Evolutionary conservation across 1,139 yeast species (phyloP).

Genomic region (Candida glucosophila): DNA sequence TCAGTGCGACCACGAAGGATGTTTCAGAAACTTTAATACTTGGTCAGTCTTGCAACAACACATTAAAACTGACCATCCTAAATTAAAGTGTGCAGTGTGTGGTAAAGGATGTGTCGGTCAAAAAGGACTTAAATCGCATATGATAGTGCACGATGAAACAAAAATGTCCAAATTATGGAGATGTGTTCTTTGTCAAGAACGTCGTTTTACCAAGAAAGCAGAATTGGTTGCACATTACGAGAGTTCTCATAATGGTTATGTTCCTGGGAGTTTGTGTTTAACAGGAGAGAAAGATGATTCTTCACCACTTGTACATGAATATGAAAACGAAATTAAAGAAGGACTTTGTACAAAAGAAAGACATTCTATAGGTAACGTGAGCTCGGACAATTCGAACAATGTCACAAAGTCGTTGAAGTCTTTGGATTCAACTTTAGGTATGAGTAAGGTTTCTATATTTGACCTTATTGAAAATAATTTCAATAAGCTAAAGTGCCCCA

Average conservation of each 20-base stretch:
- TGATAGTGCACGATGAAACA: conserved; percentile 47
- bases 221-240: conserved; percentile 37
- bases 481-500: conserved; percentile 37
- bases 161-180: conserved; percentile 52
- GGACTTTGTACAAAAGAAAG: no score
- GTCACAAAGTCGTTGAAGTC: no score
- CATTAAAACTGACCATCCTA: conserved; percentile 65
- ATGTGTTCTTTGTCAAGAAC: conserved; percentile 42
- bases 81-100: conserved; percentile 57
- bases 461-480: conserved; percentile 30
- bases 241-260: conserved; percentile 31
- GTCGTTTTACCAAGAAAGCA: conserved; percentile 25
- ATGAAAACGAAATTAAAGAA: no score
- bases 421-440: no score
- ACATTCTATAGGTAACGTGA: no score
- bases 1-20: conserved; percentile 56
- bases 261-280: conserved; percentile 28
- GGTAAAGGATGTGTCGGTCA: conserved; percentile 70
- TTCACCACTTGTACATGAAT: no score
- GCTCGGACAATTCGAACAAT: no score
- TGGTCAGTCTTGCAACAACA: conserved; percentile 77
- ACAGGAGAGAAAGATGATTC: no score
- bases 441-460: no score
- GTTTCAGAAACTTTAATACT: conserved; percentile 53
- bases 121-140: conserved; percentile 62